Percentiles rank a stretch among this genome's conserved stretches.
Evolutionary conservation across 495 filamentous ascomycete species (phyloP).

Genomic region (Cercophora newfieldiana): DNA sequence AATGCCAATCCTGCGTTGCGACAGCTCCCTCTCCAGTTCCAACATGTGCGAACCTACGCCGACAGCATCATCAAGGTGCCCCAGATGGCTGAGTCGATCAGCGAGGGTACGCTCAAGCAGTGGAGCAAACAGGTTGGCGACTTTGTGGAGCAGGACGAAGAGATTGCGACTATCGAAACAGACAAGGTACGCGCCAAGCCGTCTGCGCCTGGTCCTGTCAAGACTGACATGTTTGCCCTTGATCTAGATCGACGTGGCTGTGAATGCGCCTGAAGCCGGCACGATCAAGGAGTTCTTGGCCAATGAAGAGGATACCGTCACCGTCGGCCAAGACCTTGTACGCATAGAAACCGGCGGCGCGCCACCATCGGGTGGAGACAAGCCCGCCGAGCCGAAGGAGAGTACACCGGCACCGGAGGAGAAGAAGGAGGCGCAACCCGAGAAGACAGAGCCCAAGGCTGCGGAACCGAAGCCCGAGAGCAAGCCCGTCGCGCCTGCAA

Average conservation of each 20-base stretch:
- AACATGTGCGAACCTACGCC: constrained; percentile 60
- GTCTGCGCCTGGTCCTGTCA: background rate
- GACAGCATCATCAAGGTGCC: constrained; percentile 90
- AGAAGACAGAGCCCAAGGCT: constrained; percentile 50
- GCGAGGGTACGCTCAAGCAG: constrained; percentile 94
- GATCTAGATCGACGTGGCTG: constrained; percentile 84
- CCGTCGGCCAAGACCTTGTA: constrained; percentile 87
- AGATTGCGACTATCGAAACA: constrained; percentile 99
- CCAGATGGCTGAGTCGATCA: constrained; percentile 98
- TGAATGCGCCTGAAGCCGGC: constrained; percentile 91
- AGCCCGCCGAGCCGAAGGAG: constrained; percentile 59
- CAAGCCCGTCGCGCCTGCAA: constrained; percentile 38
- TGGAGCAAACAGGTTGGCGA: constrained; percentile 95
- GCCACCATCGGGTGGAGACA: constrained; percentile 52
- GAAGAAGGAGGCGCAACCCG: constrained; percentile 55
- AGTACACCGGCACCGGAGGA: constrained; percentile 45
- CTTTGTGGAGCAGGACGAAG: constrained; percentile 92
- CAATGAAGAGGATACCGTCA: constrained; percentile 93
- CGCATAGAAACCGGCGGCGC: constrained; percentile 77
- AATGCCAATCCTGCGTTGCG: constrained; percentile 39
- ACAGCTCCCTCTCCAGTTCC: constrained; percentile 48
- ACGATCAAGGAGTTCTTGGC: constrained; percentile 89
- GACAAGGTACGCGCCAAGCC: constrained; percentile 73
- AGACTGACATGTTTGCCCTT: constrained; percentile 9
- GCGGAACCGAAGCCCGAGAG: constrained; percentile 31